phyloP scores from a whole-genome alignment of 129 eudicot genomes.

The Tanacetum coccineum region DNA sequence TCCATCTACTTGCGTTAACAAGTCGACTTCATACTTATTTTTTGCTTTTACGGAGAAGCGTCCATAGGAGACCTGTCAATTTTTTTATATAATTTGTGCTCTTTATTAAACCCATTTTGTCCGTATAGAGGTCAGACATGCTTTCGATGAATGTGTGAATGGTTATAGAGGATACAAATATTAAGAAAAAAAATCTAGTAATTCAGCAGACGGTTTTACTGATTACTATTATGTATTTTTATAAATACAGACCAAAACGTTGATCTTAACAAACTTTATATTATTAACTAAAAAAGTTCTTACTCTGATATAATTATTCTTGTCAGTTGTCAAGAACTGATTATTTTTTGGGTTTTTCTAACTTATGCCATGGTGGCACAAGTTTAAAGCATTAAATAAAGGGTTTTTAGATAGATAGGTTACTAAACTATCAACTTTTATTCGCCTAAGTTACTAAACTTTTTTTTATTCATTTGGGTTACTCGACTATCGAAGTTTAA shows the following conservation, averaged over 20 bases:
- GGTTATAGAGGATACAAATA: neutral
- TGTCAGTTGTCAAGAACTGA: too few species aligned
- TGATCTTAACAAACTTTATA: neutral
- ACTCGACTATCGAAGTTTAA: too few species aligned
- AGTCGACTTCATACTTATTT: conserved; percentile 35
- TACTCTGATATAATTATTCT: too few species aligned
- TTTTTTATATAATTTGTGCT: neutral
- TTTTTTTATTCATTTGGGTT: too few species aligned
- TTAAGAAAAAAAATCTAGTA: neutral
- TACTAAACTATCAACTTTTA: too few species aligned
- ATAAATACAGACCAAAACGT: neutral
- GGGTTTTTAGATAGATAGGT: too few species aligned
- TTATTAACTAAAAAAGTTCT: too few species aligned
- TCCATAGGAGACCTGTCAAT: conserved; percentile 35
- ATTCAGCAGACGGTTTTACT: neutral
- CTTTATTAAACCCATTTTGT: neutral
- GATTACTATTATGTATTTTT: neutral
- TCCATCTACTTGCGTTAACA: conserved; percentile 45
- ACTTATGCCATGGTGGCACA: too few species aligned
- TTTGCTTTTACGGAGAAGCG: conserved; percentile 33
- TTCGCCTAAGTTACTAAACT: too few species aligned
- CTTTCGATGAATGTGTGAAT: neutral
- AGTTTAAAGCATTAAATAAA: too few species aligned
- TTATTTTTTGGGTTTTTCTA: too few species aligned
- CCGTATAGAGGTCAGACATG: neutral